These are phyloP conservation scores for Aspergillus carlsbadensis DNA, from an alignment of 495 filamentous ascomycete genomes.

Conservation along the genomic window DNA sequence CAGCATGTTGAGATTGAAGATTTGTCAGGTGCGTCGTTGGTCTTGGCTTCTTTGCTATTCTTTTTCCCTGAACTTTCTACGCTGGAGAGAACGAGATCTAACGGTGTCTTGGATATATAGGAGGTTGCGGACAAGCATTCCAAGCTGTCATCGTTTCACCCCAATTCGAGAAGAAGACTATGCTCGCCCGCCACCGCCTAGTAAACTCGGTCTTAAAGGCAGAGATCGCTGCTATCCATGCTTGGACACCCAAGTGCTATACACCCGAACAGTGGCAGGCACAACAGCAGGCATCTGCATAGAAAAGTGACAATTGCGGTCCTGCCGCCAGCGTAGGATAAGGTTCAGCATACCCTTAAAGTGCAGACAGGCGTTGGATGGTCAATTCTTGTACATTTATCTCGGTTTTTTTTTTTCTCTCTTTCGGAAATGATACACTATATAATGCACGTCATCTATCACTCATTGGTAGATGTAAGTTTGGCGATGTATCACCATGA, in stretches of 20 bases:
- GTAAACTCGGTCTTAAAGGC: constrained; percentile 84
- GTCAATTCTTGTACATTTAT: constrained; percentile 18
- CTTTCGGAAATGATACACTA: constrained; percentile 12
- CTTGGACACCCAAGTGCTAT: constrained; percentile 97
- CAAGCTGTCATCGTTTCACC: constrained; percentile 88
- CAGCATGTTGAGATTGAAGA: constrained; percentile 89
- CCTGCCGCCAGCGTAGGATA: neutral
- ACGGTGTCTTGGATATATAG: constrained; percentile 36
- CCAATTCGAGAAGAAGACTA: constrained; percentile 80
- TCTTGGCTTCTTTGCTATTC: neutral
- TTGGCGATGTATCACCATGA: constrained; percentile 4
- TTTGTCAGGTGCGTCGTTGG: constrained; percentile 68
- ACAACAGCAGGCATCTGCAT: constrained; percentile 46
- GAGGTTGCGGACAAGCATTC: constrained; percentile 94
- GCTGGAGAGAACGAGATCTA: neutral
- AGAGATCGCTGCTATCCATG: constrained; percentile 95
- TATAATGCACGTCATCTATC: constrained; percentile 14
- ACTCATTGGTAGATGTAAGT: neutral
- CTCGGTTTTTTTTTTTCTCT: no score
- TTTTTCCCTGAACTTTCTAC: neutral
- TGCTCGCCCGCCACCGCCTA: constrained; percentile 82
- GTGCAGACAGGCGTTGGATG: constrained; percentile 21
- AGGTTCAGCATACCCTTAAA: constrained; percentile 13
- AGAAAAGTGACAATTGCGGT: neutral
- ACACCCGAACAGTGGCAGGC: constrained; percentile 92